phyloP scores from a whole-genome alignment of 805 yeast species.

The Candida taoyuanica region DNA sequence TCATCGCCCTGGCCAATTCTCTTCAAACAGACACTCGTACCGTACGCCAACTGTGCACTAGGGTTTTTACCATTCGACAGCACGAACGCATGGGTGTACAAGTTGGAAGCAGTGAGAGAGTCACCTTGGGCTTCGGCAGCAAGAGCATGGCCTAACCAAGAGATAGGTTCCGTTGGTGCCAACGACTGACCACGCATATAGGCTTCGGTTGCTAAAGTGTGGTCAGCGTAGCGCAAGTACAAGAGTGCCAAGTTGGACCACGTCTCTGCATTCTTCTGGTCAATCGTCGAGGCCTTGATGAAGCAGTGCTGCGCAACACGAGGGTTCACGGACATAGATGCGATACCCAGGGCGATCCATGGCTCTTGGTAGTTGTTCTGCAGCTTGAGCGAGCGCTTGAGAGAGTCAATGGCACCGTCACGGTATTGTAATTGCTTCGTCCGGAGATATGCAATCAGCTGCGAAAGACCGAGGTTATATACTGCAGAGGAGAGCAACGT shows the following conservation, averaged over 20 bases:
- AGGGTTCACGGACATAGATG: slow-evolving; percentile 59
- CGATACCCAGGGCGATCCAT: slow-evolving; percentile 84
- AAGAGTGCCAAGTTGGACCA: slow-evolving; percentile 85
- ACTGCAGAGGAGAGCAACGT: slow-evolving; percentile 49
- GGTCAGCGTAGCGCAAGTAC: slow-evolving; percentile 64
- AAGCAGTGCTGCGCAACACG: slow-evolving; percentile 89
- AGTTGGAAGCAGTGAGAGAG: slow-evolving; percentile 41
- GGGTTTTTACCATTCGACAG: slow-evolving; percentile 72
- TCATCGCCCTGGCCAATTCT: slow-evolving; percentile 40
- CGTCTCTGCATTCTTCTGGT: slow-evolving; percentile 58
- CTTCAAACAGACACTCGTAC: slow-evolving; percentile 48
- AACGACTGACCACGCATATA: slow-evolving; percentile 71
- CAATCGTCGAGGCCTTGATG: slow-evolving; percentile 70
- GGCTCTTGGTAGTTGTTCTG: slow-evolving; percentile 67
- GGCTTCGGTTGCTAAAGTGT: slow-evolving; percentile 67
- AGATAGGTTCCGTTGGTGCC: slow-evolving; percentile 66
- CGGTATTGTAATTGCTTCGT: slow-evolving; percentile 32
- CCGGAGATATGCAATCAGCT: slow-evolving; percentile 41
- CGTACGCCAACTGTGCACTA: slow-evolving; percentile 68
- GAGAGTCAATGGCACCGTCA: slow-evolving; percentile 47
- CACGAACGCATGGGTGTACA: slow-evolving; percentile 74
- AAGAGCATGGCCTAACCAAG: slow-evolving; percentile 89
- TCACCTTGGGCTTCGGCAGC: slow-evolving; percentile 49
- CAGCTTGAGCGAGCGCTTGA: slow-evolving; percentile 64
- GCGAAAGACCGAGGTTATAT: slow-evolving; percentile 71